These are phyloP conservation scores for Thelonectria rubi DNA, from an alignment of 2,329 filamentous ascomycete genomes.

Conservation along the genomic window DNA sequence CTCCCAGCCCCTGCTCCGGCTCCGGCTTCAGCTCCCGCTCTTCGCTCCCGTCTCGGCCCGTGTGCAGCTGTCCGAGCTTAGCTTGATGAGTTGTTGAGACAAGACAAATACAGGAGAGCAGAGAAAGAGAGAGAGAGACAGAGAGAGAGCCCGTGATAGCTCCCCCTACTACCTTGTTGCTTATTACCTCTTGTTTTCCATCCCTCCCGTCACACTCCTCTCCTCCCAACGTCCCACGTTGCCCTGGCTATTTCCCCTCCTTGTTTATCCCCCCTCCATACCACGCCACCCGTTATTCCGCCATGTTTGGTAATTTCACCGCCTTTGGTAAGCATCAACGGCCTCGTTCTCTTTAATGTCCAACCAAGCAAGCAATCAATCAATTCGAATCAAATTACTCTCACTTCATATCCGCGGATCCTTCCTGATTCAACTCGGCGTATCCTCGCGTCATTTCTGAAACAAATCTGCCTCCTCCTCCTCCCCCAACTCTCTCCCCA, in stretches of 20 bases:
- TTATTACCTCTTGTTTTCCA: not conserved
- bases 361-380: not conserved
- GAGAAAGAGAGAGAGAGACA: too few species aligned
- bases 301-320: slow-evolving; percentile 56
- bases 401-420: not conserved
- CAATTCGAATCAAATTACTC: slow-evolving; percentile 3
- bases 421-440: not conserved
- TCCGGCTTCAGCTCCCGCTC: not conserved
- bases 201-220: slow-evolving; percentile 23
- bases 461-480: slow-evolving; percentile 27
- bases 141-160: too few species aligned
- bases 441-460: slow-evolving; percentile 24
- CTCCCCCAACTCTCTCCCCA: slow-evolving; percentile 15
- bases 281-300: slow-evolving; percentile 34
- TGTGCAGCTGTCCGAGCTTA: slow-evolving; percentile 5
- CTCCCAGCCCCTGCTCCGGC: slow-evolving; percentile 1
- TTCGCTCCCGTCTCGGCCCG: slow-evolving; percentile 6
- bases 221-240: slow-evolving; percentile 21
- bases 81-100: not conserved
- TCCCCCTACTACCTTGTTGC: not conserved
- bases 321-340: slow-evolving; percentile 49
- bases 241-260: slow-evolving; percentile 24
- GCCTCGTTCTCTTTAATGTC: slow-evolving; percentile 24
- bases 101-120: slow-evolving; percentile 3
- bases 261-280: slow-evolving; percentile 30